Conservation (phyloP, 129 eudicot species). For the Solidago caesia region DNA sequence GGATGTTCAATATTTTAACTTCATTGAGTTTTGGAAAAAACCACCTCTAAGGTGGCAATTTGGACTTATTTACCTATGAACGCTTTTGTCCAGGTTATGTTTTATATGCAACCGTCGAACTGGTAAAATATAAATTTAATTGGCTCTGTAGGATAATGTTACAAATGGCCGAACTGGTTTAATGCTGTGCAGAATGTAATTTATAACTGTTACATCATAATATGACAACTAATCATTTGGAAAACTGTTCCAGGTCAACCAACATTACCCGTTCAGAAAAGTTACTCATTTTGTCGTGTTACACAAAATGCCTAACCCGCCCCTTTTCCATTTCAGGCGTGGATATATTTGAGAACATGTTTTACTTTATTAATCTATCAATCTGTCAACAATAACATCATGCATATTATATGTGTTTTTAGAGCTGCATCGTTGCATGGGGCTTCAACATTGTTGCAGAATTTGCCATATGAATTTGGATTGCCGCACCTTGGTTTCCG, state of each 20-base stretch:
- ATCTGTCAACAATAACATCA: background rate
- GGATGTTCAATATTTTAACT: background rate
- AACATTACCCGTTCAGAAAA: background rate
- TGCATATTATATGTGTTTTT: constrained; percentile 21
- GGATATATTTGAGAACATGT: background rate
- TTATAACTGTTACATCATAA: no score
- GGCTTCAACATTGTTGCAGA: constrained; percentile 71
- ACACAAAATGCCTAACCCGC: background rate
- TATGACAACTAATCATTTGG: background rate
- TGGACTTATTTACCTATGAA: no score
- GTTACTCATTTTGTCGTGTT: background rate
- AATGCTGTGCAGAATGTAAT: no score
- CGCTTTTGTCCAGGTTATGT: no score
- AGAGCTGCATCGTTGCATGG: constrained; percentile 90
- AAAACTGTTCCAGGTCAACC: background rate
- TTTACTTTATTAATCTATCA: background rate
- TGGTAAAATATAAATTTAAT: no score
- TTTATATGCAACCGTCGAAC: no score
- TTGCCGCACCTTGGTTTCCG: constrained; percentile 55
- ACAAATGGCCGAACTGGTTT: no score
- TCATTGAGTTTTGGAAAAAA: no score
- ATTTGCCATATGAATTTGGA: constrained; percentile 68
- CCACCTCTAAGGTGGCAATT: no score
- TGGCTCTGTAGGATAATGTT: no score
- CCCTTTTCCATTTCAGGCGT: background rate